phyloP scores from a whole-genome alignment of 2,329 filamentous ascomycete genomes.

The Escovopsis weberi region DNA sequence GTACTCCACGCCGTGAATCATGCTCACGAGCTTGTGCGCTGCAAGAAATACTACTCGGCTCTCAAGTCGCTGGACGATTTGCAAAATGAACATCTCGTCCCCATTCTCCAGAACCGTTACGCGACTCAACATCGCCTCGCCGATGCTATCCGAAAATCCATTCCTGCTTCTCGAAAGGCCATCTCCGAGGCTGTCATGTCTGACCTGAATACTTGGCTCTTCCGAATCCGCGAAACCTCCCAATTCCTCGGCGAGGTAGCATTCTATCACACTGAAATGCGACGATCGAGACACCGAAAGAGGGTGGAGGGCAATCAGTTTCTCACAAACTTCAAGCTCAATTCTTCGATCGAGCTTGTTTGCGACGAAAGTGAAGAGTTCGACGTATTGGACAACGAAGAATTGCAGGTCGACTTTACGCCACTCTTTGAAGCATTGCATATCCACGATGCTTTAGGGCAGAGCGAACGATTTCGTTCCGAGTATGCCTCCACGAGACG shows the following conservation, averaged over 20 bases:
- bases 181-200: slow-evolving; percentile 96
- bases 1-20: slow-evolving; percentile 88
- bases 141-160: slow-evolving; percentile 89
- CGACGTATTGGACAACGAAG: slow-evolving; percentile 88
- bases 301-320: slow-evolving; percentile 63
- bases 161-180: slow-evolving; percentile 78
- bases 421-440: slow-evolving; percentile 90
- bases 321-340: slow-evolving; percentile 73
- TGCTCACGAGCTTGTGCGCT: slow-evolving; percentile 77
- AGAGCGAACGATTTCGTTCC: slow-evolving; percentile 76
- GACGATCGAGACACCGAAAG: slow-evolving; percentile 69
- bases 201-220: slow-evolving; percentile 94
- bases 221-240: slow-evolving; percentile 84
- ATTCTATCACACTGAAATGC: slow-evolving; percentile 87
- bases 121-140: slow-evolving; percentile 91
- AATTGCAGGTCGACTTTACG: slow-evolving; percentile 85
- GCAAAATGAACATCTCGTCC: slow-evolving; percentile 80
- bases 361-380: slow-evolving; percentile 94
- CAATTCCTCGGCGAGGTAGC: slow-evolving; percentile 93
- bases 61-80: slow-evolving; percentile 88
- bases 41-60: slow-evolving; percentile 92
- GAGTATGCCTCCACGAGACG: slow-evolving; percentile 88
- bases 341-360: slow-evolving; percentile 89
- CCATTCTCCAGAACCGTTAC: slow-evolving; percentile 62
- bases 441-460: slow-evolving; percentile 87